Evolutionary conservation across 345 rosid genomes (phyloP).

Genomic region (Eucalyptus dawsonii): DNA sequence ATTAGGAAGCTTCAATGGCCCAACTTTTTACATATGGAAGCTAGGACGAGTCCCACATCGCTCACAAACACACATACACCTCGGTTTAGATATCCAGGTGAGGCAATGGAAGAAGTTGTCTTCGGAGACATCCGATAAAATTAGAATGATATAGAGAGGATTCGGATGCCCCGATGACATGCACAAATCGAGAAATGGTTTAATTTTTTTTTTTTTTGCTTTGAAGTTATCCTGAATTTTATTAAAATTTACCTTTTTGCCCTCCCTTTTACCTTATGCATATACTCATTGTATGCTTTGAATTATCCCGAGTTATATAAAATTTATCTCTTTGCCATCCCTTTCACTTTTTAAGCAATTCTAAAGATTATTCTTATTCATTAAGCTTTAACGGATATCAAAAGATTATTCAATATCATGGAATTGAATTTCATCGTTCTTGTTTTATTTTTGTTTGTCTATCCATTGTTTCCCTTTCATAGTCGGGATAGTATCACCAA

Average conservation of each 20-base stretch:
- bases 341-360: background rate
- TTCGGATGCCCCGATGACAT: background rate
- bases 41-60: background rate
- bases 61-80: background rate
- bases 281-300: background rate
- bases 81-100: background rate
- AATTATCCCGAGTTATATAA: background rate
- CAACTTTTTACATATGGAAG: background rate
- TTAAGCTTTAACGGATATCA: background rate
- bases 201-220: background rate
- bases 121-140: background rate
- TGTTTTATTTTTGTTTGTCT: background rate
- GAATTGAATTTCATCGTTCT: background rate
- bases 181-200: background rate
- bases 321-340: background rate
- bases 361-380: background rate
- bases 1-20: background rate
- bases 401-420: background rate
- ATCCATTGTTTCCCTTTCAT: background rate
- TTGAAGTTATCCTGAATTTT: background rate
- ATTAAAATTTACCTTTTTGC: background rate
- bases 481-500: background rate
- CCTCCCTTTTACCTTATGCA: no score
- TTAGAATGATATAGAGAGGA: background rate
- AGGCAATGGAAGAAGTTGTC: background rate